Percentiles rank a stretch among this genome's conserved stretches.
Conservation (phyloP, 2,329 filamentous ascomycete species). For the Talaromyces sp. region DNA sequence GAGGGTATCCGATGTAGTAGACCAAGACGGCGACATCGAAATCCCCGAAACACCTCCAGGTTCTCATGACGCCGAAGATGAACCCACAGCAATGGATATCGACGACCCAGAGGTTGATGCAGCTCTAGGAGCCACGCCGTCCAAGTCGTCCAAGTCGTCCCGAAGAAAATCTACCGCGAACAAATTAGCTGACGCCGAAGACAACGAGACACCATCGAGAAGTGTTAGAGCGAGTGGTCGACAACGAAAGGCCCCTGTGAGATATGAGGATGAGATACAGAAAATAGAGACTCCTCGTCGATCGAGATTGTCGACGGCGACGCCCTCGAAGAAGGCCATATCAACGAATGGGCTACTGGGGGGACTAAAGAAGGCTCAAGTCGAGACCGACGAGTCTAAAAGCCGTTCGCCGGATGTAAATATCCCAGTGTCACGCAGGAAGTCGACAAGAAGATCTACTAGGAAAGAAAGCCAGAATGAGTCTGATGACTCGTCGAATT, state of each 20-base stretch:
- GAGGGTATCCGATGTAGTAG: conserved; percentile 33
- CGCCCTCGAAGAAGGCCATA: conserved; percentile 26
- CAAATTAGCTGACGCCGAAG: conserved; percentile 18
- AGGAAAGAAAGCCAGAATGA: conserved; percentile 7
- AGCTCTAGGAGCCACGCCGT: conserved; percentile 20
- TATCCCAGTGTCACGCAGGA: conserved; percentile 28
- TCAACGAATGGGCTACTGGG: conserved; percentile 28
- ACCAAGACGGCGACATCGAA: conserved; percentile 23
- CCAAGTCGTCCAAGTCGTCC: conserved; percentile 26
- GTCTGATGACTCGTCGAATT: background rate
- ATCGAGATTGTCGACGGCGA: conserved; percentile 20
- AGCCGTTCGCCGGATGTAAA: conserved; percentile 24
- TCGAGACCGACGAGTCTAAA: background rate
- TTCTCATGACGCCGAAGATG: conserved; percentile 7
- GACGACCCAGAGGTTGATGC: conserved; percentile 22
- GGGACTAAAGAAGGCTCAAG: conserved; percentile 21
- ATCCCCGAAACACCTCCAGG: conserved; percentile 18
- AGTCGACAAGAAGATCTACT: conserved; percentile 26
- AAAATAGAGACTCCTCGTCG: conserved; percentile 22
- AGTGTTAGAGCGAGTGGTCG: conserved; percentile 35
- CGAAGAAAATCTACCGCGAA: conserved; percentile 27
- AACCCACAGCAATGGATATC: conserved; percentile 20
- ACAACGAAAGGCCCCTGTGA: conserved; percentile 35
- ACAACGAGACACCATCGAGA: conserved; percentile 26
- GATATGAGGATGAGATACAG: conserved; percentile 31